Evolutionary conservation across 2,329 filamentous ascomycete genomes (phyloP), one percentile per base, ranked within the genome.

Genomic region (Sporothrix euskadiensis): DNA sequence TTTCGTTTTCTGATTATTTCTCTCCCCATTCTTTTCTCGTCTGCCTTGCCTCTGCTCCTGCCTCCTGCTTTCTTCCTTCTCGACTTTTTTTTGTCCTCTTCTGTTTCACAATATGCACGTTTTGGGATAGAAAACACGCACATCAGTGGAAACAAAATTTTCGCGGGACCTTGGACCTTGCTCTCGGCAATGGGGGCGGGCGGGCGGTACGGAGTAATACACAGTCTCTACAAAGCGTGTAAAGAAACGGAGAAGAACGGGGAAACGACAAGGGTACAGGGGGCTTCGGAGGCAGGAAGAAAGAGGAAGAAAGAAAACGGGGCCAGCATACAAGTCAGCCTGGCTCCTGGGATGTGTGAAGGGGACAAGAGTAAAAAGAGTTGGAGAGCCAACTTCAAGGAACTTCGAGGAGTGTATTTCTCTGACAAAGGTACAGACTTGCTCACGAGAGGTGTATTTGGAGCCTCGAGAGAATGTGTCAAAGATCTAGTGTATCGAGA

Each of bases 121-220:
- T 69, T 69, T 56, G 47, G 66, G 47, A 35, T 39, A 69, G 44
- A 54, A 56, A 52, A 54, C 9, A 35, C 19, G 30, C 66, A 54
- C 66, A 69, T 69, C 66, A 69, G 66, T 69, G 66, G 47, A 26
- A 68, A 47, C 61, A 47, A n/a, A 68, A 16, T 35, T 68, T 61
- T 52, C 52, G 65, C 26, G 41, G 57, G 52, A 26, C 22, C 26
- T 8, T 61, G 44, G 44, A 41, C 41, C 65, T 32, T 68, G 22
- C 26, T 32, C 26, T 32, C 65, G 65, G 44, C 65, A 35, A 68
- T 68, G 65, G 65, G 65, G 65, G 44, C 41, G 47, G 22, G 44
- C 26, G 47, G 22, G 65, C 44, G 65, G 65, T 19, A 68, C n/a
- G n/a, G n/a, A n/a, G n/a, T n/a, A n/a, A n/a, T n/a, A n/a, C n/a